phyloP scores from a whole-genome alignment of 768 basidiomycete genomes.

The Xerocomellus chrysenteron region DNA sequence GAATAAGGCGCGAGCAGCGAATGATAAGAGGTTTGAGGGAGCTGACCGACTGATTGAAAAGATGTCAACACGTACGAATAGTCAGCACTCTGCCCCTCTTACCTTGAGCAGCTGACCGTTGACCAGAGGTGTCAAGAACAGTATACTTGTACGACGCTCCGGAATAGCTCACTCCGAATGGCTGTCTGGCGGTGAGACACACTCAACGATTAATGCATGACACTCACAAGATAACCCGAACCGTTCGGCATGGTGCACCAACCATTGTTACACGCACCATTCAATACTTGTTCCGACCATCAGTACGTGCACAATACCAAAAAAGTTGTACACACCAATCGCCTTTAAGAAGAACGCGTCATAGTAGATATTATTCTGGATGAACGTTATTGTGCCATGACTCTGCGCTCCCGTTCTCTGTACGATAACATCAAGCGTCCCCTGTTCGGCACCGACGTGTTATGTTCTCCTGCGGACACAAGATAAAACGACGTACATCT shows the following conservation, averaged over 20 bases:
- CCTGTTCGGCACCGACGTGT: slow-evolving; percentile 46
- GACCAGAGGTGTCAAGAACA: slow-evolving; percentile 86
- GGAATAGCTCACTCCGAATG: slow-evolving; percentile 91
- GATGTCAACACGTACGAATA: not conserved
- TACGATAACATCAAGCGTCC: slow-evolving; percentile 87
- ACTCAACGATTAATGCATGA: not conserved
- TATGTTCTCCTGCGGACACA: not conserved
- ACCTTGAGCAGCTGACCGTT: slow-evolving; percentile 89
- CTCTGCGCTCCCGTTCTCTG: slow-evolving; percentile 75
- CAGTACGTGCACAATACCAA: not conserved
- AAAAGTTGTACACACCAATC: slow-evolving; percentile 56
- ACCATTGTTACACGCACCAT: slow-evolving; percentile 87
- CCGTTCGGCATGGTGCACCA: slow-evolving; percentile 66
- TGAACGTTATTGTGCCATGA: slow-evolving; percentile 65
- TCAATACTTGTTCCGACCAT: slow-evolving; percentile 58
- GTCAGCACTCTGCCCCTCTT: slow-evolving; percentile 6
- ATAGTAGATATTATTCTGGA: slow-evolving; percentile 98
- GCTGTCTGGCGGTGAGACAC: slow-evolving; percentile 44
- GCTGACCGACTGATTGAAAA: slow-evolving; percentile 70
- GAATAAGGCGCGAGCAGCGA: slow-evolving; percentile 89
- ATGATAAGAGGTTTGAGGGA: slow-evolving; percentile 91
- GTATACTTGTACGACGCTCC: slow-evolving; percentile 98
- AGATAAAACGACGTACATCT: slow-evolving; percentile 59
- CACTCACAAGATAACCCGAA: slow-evolving; percentile 73
- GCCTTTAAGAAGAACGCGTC: slow-evolving; percentile 99